phyloP scores from a whole-genome alignment of 169 alveolate species.

The Neospora caninum region DNA sequence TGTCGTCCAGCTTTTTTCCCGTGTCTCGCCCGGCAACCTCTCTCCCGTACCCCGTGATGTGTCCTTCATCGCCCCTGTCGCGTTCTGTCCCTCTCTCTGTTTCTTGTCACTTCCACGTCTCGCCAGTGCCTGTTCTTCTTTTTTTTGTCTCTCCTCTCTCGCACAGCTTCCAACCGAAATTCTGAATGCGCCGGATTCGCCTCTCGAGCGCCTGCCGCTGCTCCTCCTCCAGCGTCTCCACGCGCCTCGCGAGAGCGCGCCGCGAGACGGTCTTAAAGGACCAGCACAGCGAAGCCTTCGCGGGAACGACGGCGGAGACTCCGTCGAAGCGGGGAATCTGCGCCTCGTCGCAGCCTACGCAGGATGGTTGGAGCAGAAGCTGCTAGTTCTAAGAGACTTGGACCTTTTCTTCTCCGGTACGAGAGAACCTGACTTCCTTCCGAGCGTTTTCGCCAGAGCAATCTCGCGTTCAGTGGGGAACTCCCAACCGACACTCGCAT shows the following conservation, averaged over 20 bases:
- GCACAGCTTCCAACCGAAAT: background rate
- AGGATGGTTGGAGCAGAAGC: background rate
- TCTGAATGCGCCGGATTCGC: background rate
- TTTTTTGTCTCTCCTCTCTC: background rate
- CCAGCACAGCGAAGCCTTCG: background rate
- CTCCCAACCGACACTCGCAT: background rate
- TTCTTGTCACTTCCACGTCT: too few relatives aligned
- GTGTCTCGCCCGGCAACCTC: too few relatives aligned
- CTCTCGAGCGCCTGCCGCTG: conserved; percentile 15
- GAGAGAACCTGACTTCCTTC: too few relatives aligned
- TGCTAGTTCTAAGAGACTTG: background rate
- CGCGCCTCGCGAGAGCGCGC: background rate
- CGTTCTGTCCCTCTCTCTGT: too few relatives aligned
- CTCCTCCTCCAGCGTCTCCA: background rate
- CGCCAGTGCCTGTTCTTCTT: too few relatives aligned
- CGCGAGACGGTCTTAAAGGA: background rate
- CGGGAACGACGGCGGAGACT: background rate
- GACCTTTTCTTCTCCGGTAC: background rate
- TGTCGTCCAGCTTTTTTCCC: too few relatives aligned
- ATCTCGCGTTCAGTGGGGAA: too few relatives aligned
- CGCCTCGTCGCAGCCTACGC: background rate
- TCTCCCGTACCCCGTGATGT: too few relatives aligned
- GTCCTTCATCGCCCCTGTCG: too few relatives aligned
- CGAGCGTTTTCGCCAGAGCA: too few relatives aligned
- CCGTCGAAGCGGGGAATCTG: background rate